Conservation (phyloP, 768 basidiomycete genomes). For the Podaxis sp. region DNA sequence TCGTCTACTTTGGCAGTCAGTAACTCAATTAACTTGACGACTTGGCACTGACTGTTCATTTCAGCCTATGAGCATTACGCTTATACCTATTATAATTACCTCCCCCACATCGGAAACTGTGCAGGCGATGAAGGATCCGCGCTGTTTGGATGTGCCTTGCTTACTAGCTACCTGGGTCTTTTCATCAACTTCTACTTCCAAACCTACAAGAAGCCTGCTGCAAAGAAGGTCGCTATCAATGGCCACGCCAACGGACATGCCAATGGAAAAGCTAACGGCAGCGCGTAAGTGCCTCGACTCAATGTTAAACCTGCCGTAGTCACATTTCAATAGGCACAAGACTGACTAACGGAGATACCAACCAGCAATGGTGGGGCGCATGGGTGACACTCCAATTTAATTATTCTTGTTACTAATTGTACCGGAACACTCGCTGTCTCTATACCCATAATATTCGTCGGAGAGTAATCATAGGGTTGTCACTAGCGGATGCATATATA, state of each 20-base stretch:
- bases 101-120: conserved; percentile 82
- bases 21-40: conserved; percentile 21
- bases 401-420: conserved; percentile 9
- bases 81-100: conserved; percentile 53
- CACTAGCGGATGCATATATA: conserved; percentile 2
- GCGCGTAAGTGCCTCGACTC: conserved; percentile 14
- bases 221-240: conserved; percentile 45
- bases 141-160: conserved; percentile 81
- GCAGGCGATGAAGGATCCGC: conserved; percentile 89
- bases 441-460: conserved; percentile 15
- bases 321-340: conserved; percentile 28
- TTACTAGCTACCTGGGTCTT: conserved; percentile 88
- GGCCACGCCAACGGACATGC: conserved; percentile 36
- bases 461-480: conserved; percentile 15
- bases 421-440: neutral
- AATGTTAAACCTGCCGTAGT: neutral
- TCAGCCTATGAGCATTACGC: conserved; percentile 83
- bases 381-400: neutral
- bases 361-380: conserved; percentile 2
- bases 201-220: conserved; percentile 70
- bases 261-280: conserved; percentile 25
- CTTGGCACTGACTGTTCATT: conserved; percentile 8
- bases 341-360: conserved; percentile 26
- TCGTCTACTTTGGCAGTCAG: conserved; percentile 95
- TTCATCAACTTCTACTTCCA: conserved; percentile 96